Conservation (phyloP, 2,329 filamentous ascomycete species). For the Nectriaceae sp. region DNA sequence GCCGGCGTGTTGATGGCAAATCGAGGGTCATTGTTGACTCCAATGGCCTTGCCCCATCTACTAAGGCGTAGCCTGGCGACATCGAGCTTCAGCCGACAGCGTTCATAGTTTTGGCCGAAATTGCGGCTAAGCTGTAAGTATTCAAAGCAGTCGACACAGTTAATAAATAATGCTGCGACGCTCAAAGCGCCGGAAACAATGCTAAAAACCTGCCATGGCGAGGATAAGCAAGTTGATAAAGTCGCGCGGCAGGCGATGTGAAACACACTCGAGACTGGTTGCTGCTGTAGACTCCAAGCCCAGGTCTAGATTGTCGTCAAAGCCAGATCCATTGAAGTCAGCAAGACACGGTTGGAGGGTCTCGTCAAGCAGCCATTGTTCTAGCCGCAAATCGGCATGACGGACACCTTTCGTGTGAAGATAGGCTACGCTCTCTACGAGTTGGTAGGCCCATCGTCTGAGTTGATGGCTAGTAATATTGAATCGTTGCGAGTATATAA, state of each 20-base stretch:
- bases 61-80: conserved; percentile 32
- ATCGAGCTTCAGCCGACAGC: conserved; percentile 34
- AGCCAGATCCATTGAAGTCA: background rate
- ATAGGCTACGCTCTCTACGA: background rate
- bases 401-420: background rate
- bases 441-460: background rate
- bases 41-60: conserved; percentile 36
- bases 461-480: too few species aligned
- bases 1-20: conserved; percentile 11
- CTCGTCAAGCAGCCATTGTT: background rate
- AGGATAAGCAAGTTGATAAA: background rate
- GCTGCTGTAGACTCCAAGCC: background rate
- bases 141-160: conserved; percentile 41
- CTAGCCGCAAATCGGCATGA: background rate
- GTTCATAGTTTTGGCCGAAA: conserved; percentile 37
- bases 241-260: background rate
- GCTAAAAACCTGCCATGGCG: conserved; percentile 23
- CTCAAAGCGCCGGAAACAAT: conserved; percentile 32
- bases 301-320: background rate
- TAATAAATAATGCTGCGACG: conserved; percentile 38
- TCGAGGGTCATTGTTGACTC: conserved; percentile 29
- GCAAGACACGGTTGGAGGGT: background rate
- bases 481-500: too few species aligned
- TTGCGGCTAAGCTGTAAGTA: conserved; percentile 39
- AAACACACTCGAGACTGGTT: background rate